Base-by-base conservation (phyloP, 768 basidiomycete species). In the Pulveroboletus sp. region DNA sequence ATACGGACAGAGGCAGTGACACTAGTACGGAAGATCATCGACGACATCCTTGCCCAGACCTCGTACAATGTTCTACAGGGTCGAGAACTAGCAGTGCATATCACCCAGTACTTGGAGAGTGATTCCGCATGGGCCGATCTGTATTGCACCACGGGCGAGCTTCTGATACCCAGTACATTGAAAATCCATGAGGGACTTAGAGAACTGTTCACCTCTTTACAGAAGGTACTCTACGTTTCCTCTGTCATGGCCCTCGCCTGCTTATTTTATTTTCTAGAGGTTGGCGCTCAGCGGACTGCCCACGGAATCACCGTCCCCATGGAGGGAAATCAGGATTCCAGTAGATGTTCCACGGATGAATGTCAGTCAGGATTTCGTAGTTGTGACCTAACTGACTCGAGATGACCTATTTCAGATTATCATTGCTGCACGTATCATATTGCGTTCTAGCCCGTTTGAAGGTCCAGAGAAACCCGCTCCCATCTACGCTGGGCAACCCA, bases 401-500 rank as follows among this genome's bases (percentile, higher is more conserved):
- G 18, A 55, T 18, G 39, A 40, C 49, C 50, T 37, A 55, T 50
- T 50, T 49, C 37, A 90, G 89, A 83, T 91, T 43, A 73, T 85
- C 36, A 83, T 84, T 15, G 78, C 82, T 27, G 79, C 78, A 6
- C 69, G 72, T 36, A 71, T 89, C 40, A 69, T 65, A 41, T 64
- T 85, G 26, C 50, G 76, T 15, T 61, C 79, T 35, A 72, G 77
- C 35, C 71, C 78, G 5, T 75, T 76, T 44, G 55, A 71, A 50
- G 67, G 60, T 21, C 54, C 60, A 33, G 60, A 60, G 30, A 62
- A 66, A 39, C 48, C 65, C 13, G 62, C 69, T 5, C 73, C 77
- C 3, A 70, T 88, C 57, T 93, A 90, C 59, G 92, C 93, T 21
- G 94, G 94, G 0, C 89, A 94, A 58, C 89, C 93, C 0, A 77